Percentiles rank a stretch among this genome's conserved stretches.
Evolutionary conservation across 192 early-diverging fungal genomes (phyloP).

Genomic region (Helicostylum pulchrum): DNA sequence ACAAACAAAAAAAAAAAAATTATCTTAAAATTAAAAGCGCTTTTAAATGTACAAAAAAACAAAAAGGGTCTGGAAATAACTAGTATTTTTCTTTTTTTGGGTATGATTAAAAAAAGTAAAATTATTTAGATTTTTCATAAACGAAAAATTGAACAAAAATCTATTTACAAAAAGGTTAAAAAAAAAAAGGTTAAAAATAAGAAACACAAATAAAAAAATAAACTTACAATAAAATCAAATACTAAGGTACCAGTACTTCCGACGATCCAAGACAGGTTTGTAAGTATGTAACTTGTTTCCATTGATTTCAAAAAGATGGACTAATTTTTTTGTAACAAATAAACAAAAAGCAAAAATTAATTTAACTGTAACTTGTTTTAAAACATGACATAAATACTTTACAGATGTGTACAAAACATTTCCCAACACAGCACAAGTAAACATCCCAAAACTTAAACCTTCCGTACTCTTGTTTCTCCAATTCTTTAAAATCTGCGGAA

Average conservation of each 20-base stretch:
- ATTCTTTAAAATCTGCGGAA: conserved; percentile 86
- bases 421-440: conserved; percentile 77
- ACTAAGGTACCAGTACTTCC: conserved; percentile 71
- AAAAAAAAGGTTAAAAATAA: too few relatives aligned
- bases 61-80: too few relatives aligned
- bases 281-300: conserved; percentile 58
- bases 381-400: conserved; percentile 9
- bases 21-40: background rate
- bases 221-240: conserved; percentile 70
- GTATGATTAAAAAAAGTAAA: too few relatives aligned
- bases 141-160: conserved; percentile 70
- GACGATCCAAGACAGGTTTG: conserved; percentile 74
- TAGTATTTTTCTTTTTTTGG: background rate
- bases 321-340: conserved; percentile 20
- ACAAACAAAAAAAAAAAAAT: background rate
- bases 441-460: conserved; percentile 81
- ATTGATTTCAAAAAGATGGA: conserved; percentile 78
- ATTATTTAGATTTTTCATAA: conserved; percentile 32
- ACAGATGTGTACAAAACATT: conserved; percentile 60
- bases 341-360: background rate
- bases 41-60: background rate
- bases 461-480: conserved; percentile 65
- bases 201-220: background rate
- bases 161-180: conserved; percentile 18
- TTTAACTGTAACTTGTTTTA: background rate